These are phyloP conservation scores for Furcasterigmium sp. DNA, from an alignment of 2,329 filamentous ascomycete species.

Conservation along the genomic window DNA sequence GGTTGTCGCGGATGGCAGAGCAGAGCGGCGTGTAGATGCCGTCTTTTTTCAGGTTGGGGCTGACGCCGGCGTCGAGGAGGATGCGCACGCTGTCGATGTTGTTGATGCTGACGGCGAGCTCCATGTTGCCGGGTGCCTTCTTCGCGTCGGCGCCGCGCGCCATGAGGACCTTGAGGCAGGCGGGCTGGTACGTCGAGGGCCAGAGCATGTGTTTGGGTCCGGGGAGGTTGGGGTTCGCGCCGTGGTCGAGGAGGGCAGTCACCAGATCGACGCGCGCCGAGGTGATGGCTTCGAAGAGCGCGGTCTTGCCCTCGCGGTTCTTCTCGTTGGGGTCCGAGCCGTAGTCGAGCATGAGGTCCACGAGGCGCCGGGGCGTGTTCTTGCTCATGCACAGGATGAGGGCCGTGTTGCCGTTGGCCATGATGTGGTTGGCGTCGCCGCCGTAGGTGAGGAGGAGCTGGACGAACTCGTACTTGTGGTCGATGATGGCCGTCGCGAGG, in stretches of 20 bases:
- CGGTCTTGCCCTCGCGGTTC: conserved; percentile 56
- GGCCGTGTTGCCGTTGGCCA: conserved; percentile 53
- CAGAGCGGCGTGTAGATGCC: conserved; percentile 64
- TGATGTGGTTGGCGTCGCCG: conserved; percentile 49
- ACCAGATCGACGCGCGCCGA: conserved; percentile 52
- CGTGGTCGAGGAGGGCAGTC: conserved; percentile 42
- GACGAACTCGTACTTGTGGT: conserved; percentile 50
- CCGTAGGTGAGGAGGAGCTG: conserved; percentile 58
- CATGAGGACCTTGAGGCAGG: conserved; percentile 54
- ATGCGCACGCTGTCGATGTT: conserved; percentile 56
- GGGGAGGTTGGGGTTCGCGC: conserved; percentile 63
- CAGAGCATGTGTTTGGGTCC: conserved; percentile 65
- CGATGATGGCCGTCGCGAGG: conserved; percentile 42
- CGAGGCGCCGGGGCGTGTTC: conserved; percentile 45
- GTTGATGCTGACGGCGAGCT: conserved; percentile 58
- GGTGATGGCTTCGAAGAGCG: conserved; percentile 58
- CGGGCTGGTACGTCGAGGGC: conserved; percentile 55
- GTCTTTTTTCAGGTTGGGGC: conserved; percentile 58
- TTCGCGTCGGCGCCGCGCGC: conserved; percentile 52
- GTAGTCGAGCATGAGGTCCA: conserved; percentile 56
- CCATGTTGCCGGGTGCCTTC: conserved; percentile 59
- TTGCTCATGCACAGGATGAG: conserved; percentile 57
- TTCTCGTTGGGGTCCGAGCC: conserved; percentile 54
- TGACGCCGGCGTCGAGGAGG: conserved; percentile 53
- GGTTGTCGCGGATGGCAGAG: conserved; percentile 63